Percentiles rank a stretch among this genome's conserved stretches.
Conservation (phyloP, 2,329 filamentous ascomycete genomes). For the Arthroderma uncinatum region DNA sequence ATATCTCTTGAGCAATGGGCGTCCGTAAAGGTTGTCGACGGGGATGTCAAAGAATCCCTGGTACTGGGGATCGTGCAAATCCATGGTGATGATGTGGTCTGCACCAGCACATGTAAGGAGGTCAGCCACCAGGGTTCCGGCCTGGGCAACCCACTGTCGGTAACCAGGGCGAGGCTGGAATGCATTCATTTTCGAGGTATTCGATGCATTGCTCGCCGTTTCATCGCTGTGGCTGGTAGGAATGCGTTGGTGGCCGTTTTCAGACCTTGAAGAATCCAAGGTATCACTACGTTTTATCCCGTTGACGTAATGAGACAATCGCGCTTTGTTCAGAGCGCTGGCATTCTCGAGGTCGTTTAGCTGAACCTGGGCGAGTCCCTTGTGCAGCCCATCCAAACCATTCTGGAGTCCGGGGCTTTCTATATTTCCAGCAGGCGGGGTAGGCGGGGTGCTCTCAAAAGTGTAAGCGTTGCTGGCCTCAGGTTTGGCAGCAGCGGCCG, state of each 20-base stretch:
- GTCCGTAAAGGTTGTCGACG: conserved; percentile 87
- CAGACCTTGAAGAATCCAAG: conserved; percentile 28
- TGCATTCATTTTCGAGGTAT: conserved; percentile 44
- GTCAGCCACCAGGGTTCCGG: conserved; percentile 87
- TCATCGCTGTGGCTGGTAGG: conserved; percentile 44
- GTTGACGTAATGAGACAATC: conserved; percentile 29
- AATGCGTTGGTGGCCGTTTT: conserved; percentile 17
- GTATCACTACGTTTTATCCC: conserved; percentile 30
- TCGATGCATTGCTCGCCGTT: conserved; percentile 47
- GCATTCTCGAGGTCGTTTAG: conserved; percentile 39
- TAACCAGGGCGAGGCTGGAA: conserved; percentile 84
- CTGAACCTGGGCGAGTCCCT: conserved; percentile 59
- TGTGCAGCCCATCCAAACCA: conserved; percentile 59
- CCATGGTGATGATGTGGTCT: conserved; percentile 96
- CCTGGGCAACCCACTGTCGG: conserved; percentile 97
- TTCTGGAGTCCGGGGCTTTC: conserved; percentile 55
- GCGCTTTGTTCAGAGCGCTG: conserved; percentile 31
- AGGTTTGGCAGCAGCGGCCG: conserved; percentile 34
- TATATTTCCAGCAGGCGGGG: conserved; percentile 62
- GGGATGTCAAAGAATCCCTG: conserved; percentile 99
- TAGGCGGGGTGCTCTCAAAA: conserved; percentile 84
- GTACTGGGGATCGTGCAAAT: conserved; percentile 90
- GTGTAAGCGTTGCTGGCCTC: conserved; percentile 55
- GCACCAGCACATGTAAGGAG: conserved; percentile 89
- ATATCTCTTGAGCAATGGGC: conserved; percentile 48